phyloP scores from a whole-genome alignment of 257 asterid genomes.

The Solanum rostratum region DNA sequence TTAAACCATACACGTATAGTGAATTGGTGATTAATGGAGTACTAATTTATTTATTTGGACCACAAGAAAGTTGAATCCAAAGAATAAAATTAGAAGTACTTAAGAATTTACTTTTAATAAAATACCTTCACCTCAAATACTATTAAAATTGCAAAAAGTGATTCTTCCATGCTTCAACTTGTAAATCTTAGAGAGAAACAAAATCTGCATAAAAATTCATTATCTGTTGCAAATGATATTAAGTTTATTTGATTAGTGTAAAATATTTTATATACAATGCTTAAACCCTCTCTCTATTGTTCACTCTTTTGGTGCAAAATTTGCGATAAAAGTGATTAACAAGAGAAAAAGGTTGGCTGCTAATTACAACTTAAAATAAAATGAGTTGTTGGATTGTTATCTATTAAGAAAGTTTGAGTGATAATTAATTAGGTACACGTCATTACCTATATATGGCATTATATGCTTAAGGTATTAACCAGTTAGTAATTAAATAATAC shows the following conservation, averaged over 20 bases:
- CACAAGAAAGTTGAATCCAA: neutral
- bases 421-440: conserved; percentile 29
- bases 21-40: neutral
- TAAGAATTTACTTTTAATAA: too few relatives aligned
- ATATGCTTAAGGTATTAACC: conserved; percentile 11
- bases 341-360: neutral
- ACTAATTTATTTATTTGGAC: neutral
- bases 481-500: conserved; percentile 8
- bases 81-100: neutral
- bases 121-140: too few relatives aligned
- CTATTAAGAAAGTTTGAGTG: neutral
- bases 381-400: conserved; percentile 5
- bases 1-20: neutral
- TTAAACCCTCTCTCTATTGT: neutral
- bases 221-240: too few relatives aligned
- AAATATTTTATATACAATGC: too few relatives aligned
- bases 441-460: conserved; percentile 42
- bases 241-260: too few relatives aligned
- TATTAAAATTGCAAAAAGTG: too few relatives aligned
- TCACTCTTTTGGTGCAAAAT: neutral
- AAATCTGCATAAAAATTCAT: too few relatives aligned
- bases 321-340: neutral
- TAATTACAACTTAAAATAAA: neutral
- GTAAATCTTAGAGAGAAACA: too few relatives aligned
- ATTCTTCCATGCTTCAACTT: too few relatives aligned